phyloP scores from a whole-genome alignment of 129 eudicot species.

The Chrysanthemum makinoi region DNA sequence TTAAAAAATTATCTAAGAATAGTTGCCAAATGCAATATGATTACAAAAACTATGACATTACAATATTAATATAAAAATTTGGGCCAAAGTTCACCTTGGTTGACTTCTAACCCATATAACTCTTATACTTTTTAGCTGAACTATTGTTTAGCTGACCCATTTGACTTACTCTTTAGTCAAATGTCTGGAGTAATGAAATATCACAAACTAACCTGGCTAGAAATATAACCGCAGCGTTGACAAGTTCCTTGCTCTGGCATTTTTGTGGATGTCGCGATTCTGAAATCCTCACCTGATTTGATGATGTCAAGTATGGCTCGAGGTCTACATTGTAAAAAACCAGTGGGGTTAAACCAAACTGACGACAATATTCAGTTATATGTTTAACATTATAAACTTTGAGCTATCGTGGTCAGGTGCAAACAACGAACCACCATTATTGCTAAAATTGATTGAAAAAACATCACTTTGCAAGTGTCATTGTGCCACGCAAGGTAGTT shows the following conservation, averaged over 20 bases:
- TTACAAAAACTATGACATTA: background rate
- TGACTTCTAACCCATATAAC: background rate
- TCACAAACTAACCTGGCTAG: slow-evolving; percentile 70
- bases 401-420: background rate
- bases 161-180: background rate
- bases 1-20: background rate
- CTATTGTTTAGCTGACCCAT: background rate
- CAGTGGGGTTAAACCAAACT: slow-evolving; percentile 10
- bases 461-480: background rate
- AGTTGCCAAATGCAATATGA: too few species aligned
- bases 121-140: background rate
- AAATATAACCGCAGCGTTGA: slow-evolving; percentile 94
- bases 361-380: background rate
- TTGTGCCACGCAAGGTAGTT: background rate
- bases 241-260: slow-evolving; percentile 99
- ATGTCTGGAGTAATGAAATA: background rate
- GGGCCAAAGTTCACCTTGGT: background rate
- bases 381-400: background rate
- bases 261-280: slow-evolving; percentile 85
- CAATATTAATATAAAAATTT: background rate
- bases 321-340: slow-evolving; percentile 49
- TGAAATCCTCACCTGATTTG: slow-evolving; percentile 90
- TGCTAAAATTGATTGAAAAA: background rate
- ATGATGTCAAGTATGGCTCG: slow-evolving; percentile 98
- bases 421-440: slow-evolving; percentile 13